phyloP scores from a whole-genome alignment of 1,284 basidiomycete genomes.

The Thecaphora thlaspeos region DNA sequence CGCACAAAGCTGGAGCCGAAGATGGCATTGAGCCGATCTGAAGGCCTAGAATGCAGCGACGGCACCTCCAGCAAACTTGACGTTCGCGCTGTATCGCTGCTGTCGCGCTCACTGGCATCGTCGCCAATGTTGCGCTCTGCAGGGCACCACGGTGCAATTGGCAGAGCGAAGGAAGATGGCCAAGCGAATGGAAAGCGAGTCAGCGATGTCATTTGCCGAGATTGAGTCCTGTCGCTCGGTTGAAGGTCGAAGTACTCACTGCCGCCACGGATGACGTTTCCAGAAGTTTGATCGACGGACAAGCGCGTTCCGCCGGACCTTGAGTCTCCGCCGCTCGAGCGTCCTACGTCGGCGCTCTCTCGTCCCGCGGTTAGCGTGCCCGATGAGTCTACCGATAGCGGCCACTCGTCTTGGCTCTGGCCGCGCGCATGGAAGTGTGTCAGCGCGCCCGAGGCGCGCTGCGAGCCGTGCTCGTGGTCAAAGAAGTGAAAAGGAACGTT shows the following conservation, averaged over 20 bases:
- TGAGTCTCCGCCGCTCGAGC: too few species aligned
- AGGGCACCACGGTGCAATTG: too few species aligned
- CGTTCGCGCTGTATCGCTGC: too few species aligned
- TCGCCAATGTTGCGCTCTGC: not conserved
- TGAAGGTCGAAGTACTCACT: too few species aligned
- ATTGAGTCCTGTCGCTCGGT: too few species aligned
- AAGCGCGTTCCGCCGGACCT: too few species aligned
- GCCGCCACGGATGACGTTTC: too few species aligned
- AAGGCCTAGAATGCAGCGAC: slow-evolving; percentile 4
- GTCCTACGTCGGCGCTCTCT: not conserved
- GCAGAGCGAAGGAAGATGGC: too few species aligned
- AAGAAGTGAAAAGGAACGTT: slow-evolving; percentile 26
- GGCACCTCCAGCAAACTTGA: not conserved
- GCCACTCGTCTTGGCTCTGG: not conserved
- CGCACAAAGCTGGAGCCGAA: slow-evolving; percentile 26
- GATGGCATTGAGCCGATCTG: slow-evolving; percentile 25
- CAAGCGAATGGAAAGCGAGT: too few species aligned
- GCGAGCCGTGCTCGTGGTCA: slow-evolving; percentile 2
- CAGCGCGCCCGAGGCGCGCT: not conserved
- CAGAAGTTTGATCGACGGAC: too few species aligned
- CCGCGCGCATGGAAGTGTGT: not conserved
- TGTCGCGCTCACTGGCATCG: not conserved
- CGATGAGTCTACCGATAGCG: not conserved
- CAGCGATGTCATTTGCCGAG: too few species aligned
- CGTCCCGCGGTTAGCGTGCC: not conserved